Conservation (phyloP, 495 filamentous ascomycete genomes). For the Neurospora sp. region DNA sequence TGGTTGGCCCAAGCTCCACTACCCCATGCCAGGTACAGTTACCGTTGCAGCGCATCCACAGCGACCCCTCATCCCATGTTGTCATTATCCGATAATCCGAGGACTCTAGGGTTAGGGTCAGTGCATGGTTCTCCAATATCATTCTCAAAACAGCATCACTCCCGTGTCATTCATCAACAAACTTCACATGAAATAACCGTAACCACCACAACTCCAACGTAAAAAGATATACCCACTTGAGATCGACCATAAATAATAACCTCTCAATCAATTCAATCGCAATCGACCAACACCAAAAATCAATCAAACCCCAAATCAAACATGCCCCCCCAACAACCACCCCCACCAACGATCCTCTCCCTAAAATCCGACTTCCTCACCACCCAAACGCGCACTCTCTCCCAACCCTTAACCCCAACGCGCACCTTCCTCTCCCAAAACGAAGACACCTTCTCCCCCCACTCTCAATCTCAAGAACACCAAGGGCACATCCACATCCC, state of each 20-base stretch:
- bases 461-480: conserved; percentile 32
- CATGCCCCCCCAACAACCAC: conserved; percentile 13
- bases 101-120: not conserved
- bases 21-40: not conserved
- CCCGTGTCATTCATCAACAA: not conserved
- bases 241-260: no score
- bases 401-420: conserved; percentile 44
- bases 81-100: not conserved
- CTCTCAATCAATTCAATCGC: no score
- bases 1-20: not conserved
- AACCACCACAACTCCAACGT: not conserved
- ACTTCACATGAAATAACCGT: not conserved
- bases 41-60: not conserved
- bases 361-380: conserved; percentile 57
- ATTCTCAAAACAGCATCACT: not conserved
- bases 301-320: not conserved
- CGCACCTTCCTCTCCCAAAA: conserved; percentile 39
- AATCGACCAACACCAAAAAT: no score
- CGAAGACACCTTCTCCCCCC: conserved; percentile 1
- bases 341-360: conserved; percentile 44
- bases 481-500: conserved; percentile 40
- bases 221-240: no score
- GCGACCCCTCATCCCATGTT: not conserved
- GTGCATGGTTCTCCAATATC: not conserved
- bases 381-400: conserved; percentile 52